Evolutionary conservation across 2,329 filamentous ascomycete genomes (phyloP).

Genomic region (Bipolaris victoriae): DNA sequence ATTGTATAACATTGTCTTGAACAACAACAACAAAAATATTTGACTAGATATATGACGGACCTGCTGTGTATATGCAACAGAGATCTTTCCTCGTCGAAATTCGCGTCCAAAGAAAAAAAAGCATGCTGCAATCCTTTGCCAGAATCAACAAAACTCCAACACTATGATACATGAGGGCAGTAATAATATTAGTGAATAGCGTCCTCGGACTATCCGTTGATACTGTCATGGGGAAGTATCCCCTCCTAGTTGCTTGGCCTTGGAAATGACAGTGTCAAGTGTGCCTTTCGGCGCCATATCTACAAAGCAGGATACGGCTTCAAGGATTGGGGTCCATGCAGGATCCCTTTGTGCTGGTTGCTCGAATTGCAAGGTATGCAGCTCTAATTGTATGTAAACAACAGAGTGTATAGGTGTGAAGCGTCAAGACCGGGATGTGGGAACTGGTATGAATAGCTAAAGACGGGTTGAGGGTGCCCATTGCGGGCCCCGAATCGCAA

Average conservation of each 20-base stretch:
- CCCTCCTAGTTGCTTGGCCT: too few species aligned
- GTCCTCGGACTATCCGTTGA: background rate
- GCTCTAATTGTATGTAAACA: background rate
- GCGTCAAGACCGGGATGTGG: background rate
- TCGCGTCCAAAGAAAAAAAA: background rate
- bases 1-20: conserved; percentile 10
- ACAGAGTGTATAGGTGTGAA: background rate
- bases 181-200: background rate
- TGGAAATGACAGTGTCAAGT: background rate
- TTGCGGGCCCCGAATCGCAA: background rate
- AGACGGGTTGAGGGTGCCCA: conserved; percentile 8
- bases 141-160: background rate
- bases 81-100: background rate
- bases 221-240: background rate
- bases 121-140: too few species aligned
- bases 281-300: background rate
- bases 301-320: background rate
- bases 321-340: background rate
- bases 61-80: background rate
- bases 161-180: background rate
- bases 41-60: background rate
- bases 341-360: background rate
- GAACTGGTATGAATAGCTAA: conserved; percentile 5
- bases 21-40: background rate
- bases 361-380: background rate